Evolutionary conservation across 805 yeast species (phyloP), one percentile per base, ranked within the genome.

Genomic region (Spathaspora boniae): DNA sequence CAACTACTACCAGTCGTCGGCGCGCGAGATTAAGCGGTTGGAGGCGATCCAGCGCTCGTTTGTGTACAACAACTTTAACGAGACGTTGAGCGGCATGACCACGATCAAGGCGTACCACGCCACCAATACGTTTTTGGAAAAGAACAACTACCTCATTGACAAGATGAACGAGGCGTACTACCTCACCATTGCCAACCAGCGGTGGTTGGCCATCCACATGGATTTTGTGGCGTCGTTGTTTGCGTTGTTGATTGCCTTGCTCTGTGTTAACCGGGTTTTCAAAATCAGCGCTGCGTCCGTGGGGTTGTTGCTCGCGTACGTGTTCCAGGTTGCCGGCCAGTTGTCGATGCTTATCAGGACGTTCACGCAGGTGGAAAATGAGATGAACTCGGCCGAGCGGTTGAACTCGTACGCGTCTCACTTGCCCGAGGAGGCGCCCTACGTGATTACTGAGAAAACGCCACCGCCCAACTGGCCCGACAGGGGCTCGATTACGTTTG

Each of bases 351-450:
- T 61, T 37, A 48, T 62, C 27, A 51, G 66, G 41, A 49, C 54
- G 27, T 53, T 38, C 36, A 62, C 70, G 3, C 67, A 62, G 44
- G 65, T 60, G 29, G 70, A 64, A 39, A 61, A 54, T 40, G 68
- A 60, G 37, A 59, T 64, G 66, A 64, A 63, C 37, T 57, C 66
- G 1, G 62, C 51, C 12, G 70, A 64, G 44, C 57, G 70, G 51
- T 42, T 64, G 11, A 53, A 57, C 33, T 52, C 53, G 17, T 62
- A 61, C 38, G 87, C 85, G 1, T 68, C 61, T 43, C 64, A 73
- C 14, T 58, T 86, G 37, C 78, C 77, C 2, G 79, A 78, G 47
- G 95, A 86, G 55, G 85, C 83, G 1, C 70, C 83, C 0, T 75
- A 72, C 56, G 72, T 45, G 43, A 68, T 61, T 20, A 62, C 53